Evolutionary conservation across 2,329 filamentous ascomycete genomes (phyloP), one percentile per base, ranked within the genome.

Genomic region (Penicillium sp.): DNA sequence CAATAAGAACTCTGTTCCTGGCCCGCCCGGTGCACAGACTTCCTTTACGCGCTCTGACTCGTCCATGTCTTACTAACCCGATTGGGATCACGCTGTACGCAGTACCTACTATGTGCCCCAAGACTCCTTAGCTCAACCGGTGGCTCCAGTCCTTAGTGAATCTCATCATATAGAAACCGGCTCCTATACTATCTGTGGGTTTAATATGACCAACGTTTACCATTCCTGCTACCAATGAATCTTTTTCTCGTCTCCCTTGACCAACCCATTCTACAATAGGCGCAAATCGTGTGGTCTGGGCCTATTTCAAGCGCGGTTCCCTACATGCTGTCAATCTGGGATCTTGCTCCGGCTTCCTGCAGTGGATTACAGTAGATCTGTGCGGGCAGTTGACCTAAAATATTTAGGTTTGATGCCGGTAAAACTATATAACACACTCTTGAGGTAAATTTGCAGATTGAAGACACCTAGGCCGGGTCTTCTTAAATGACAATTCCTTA

Each of bases 1-100:
- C 53, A 56, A 57, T 57, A 13, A 46, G 15, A 29, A 10, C 1
- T 7, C 3, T 38, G 54, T 57, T 39, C 54, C 53, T 57, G 54
- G 40, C 23, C 33, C 25, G 43, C 43, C 32, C 47, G 38, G 38
- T 29, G 41, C 32, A 40, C 15, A 7, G 20, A 42, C 15, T 3
- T 9, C 4, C 3, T 10, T 32, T 4, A 8, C 33, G 41, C 31
- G 35, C 38, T 44, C 31, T 54, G 33, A 56, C 42, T 55, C 28
- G 46, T 18, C n/a, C 25, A 20, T 6, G 6, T 18, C 33, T 12
- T 13, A 46, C 4, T 23, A 23, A 3, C 20, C 20, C 20, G 20
- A 23, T 23, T 18, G 15, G 15, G n/a, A n/a, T n/a, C n/a, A n/a
- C n/a, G n/a, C n/a, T n/a, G n/a, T n/a, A n/a, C n/a, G n/a, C n/a